Evolutionary conservation across 345 rosid species (phyloP), one percentile per base, ranked within the genome.

Genomic region (Lumnitzera littorea): DNA sequence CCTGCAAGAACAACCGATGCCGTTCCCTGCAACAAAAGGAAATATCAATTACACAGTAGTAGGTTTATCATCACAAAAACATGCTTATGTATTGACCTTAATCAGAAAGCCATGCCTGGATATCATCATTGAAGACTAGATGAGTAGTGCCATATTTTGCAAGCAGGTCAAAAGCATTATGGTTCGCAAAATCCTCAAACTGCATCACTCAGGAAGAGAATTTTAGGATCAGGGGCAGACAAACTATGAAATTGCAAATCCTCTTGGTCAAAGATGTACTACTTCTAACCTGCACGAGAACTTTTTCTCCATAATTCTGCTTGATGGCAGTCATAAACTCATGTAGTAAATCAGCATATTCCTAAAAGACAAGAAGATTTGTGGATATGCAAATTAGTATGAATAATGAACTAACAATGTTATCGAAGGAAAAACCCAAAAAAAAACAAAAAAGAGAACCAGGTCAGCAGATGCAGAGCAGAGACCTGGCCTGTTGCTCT

Each of bases 151-250:
- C 76, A 66, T 90, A 90, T 64, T 80, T 90, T 4, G 83, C 74
- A 58, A 94, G 95, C 62, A 94, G 73, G 53, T 85, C 84, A 57
- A 89, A 92, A 12, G 97, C 98, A 41, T 92, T 87, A 81, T 92
- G 98, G 71, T 92, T 92, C 60, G 98, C 98, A 68, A 92, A 92
- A 76, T 92, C 98, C 80, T 92, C 98, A 73, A 92, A 92, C 98
- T 89, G 84, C 57, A 57, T 47, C 69, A 55, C 50, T 55, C 24
- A 62, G 50, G 24, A 16, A 11, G 50, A 51, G 57, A 47, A 25
- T 13, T 31, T 12, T 57, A 51, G 48, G 9, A 46, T 55, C 29
- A 53, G 53, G 13, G 24, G 59, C 14, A 62, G 55, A 62, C 46
- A 53, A 17, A 53, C 46, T 29, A 56, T 43, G 24, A 48, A 47